Conservation (phyloP, 2,329 filamentous ascomycete genomes). For the Neospermospora avenae region DNA sequence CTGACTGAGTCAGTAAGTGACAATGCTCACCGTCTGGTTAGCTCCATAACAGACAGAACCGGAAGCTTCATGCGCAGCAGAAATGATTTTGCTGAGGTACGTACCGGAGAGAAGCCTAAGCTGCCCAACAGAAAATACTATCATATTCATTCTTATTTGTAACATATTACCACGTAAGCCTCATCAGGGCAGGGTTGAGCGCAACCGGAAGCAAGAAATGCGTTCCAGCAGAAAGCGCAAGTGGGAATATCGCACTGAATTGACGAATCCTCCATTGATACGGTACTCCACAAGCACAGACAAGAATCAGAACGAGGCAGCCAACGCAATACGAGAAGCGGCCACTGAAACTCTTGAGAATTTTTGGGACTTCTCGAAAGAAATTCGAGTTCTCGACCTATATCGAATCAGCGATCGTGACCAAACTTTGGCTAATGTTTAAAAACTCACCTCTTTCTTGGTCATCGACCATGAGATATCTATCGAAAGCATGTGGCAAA, state of each 20-base stretch:
- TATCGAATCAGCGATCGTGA: slow-evolving; percentile 48
- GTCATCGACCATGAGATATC: background rate
- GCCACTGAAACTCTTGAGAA: slow-evolving; percentile 54
- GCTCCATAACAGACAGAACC: too few species aligned
- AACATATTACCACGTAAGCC: too few species aligned
- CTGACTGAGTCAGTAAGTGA: too few species aligned
- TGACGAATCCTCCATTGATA: slow-evolving; percentile 40
- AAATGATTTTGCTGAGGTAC: too few species aligned
- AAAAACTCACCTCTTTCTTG: background rate
- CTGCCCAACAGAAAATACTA: too few species aligned
- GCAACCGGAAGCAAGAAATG: background rate
- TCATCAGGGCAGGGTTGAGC: background rate
- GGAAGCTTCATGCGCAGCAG: too few species aligned
- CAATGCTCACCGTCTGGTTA: too few species aligned
- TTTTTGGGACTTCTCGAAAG: slow-evolving; percentile 51
- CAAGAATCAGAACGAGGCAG: slow-evolving; percentile 25
- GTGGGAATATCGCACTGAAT: slow-evolving; percentile 57
- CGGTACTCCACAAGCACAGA: slow-evolving; percentile 43
- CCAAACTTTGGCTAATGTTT: slow-evolving; percentile 46
- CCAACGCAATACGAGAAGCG: slow-evolving; percentile 12
- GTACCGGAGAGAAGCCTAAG: too few species aligned
- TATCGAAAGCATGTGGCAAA: slow-evolving; percentile 38
- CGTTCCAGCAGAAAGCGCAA: slow-evolving; percentile 38
- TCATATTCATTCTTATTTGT: too few species aligned
- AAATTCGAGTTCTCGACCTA: slow-evolving; percentile 54